Conservation (phyloP, 768 basidiomycete species). For the Calocybe indica region DNA sequence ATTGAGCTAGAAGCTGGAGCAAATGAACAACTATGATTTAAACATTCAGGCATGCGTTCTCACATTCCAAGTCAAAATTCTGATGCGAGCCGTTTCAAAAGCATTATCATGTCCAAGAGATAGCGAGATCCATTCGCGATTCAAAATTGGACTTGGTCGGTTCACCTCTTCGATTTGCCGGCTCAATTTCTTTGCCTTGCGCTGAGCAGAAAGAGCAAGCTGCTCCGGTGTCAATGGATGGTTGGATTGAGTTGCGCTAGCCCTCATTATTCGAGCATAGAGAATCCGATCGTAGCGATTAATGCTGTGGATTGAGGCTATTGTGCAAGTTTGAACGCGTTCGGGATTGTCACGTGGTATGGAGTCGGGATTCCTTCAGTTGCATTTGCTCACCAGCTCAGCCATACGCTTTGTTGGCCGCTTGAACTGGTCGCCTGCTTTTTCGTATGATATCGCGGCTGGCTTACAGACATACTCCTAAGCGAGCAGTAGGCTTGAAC, state of each 20-base stretch:
- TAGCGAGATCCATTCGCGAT: constrained; percentile 36
- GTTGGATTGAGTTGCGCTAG: no score
- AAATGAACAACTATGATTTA: constrained; percentile 59
- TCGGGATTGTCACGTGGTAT: no score
- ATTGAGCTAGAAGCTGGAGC: constrained; percentile 67
- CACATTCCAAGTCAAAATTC: constrained; percentile 82
- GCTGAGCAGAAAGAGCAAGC: constrained; percentile 45
- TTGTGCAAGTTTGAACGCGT: no score
- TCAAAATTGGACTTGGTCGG: constrained; percentile 15
- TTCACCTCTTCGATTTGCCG: neutral
- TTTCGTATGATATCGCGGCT: constrained; percentile 7
- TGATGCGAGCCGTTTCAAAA: constrained; percentile 24
- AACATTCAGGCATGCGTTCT: constrained; percentile 75
- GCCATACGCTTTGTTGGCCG: no score
- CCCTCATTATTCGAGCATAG: no score
- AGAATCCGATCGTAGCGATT: no score
- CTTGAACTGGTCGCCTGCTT: no score
- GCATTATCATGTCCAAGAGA: neutral
- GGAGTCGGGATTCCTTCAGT: no score
- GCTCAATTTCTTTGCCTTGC: constrained; percentile 36
- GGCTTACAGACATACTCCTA: constrained; percentile 4
- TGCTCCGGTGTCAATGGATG: constrained; percentile 44
- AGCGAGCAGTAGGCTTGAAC: neutral
- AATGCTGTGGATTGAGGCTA: no score
- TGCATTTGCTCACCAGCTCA: no score